phyloP scores from a whole-genome alignment of 148 eudicot genomes.

The Persicaria tinctoria region DNA sequence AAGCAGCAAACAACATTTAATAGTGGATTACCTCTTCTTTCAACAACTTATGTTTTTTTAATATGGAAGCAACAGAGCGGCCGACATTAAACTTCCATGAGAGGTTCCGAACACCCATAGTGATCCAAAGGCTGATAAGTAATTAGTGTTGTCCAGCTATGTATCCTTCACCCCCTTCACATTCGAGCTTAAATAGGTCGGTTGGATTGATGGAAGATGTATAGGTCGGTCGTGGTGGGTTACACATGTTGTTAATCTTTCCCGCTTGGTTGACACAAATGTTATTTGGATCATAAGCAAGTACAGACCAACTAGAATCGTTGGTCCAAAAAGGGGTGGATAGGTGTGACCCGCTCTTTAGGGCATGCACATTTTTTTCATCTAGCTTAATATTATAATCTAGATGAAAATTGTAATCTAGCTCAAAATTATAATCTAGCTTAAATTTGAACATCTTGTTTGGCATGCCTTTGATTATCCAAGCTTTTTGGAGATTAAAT shows the following conservation, averaged over 20 bases:
- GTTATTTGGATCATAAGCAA: slow-evolving; percentile 12
- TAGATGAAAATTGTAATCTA: too few species aligned
- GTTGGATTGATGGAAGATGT: slow-evolving; percentile 17
- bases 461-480: too few species aligned
- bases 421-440: too few species aligned
- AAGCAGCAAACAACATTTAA: slow-evolving; percentile 25
- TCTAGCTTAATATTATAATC: too few species aligned
- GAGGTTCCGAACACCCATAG: slow-evolving; percentile 15
- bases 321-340: too few species aligned
- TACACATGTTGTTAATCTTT: slow-evolving; percentile 19
- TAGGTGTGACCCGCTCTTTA: too few species aligned
- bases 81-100: slow-evolving; percentile 10
- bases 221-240: slow-evolving; percentile 18
- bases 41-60: slow-evolving; percentile 5
- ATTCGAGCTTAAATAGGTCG: slow-evolving; percentile 18
- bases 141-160: slow-evolving; percentile 5
- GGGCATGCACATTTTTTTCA: too few species aligned
- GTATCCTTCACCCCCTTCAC: slow-evolving; percentile 11
- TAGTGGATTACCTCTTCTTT: slow-evolving; percentile 19
- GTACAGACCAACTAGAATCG: slow-evolving; percentile 7
- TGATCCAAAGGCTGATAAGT: slow-evolving; percentile 1
- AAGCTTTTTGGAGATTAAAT: too few species aligned
- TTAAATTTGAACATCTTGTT: too few species aligned
- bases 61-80: slow-evolving; percentile 13
- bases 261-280: slow-evolving; percentile 15